Base-by-base conservation (phyloP, 2,329 filamentous ascomycete genomes). In the Chaetomium sp. region DNA sequence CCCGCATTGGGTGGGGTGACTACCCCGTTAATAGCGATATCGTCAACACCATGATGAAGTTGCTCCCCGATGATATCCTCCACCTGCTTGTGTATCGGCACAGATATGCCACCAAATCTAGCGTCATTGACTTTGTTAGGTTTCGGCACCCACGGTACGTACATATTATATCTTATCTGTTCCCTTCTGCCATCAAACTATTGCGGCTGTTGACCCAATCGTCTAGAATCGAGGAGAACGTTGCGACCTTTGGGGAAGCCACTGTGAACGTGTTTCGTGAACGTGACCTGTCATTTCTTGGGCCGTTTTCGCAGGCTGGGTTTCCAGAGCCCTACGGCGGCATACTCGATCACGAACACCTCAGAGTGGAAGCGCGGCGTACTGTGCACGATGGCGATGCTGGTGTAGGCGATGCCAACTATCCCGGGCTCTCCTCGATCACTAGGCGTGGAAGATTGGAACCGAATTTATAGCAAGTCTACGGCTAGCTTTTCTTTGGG, bases 51-150 rank as follows among this genome's bases (percentile, higher is more conserved):
- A 74, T 79, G 65, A 71, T 81, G 69, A 86, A 85, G 73, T 76
- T 86, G 8, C 75, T 78, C 4, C 84, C 84, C 0, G 72, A 77
- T 12, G 77, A 83, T 62, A 76, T 86, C n/a, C 77, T 83, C 67
- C 75, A 80, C 65, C 78, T 84, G 63, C 77, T 85, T 51, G 76
- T 80, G 31, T 78, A 80, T 60, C 78, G 78, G 21, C 80, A 81
- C 70, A 77, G 75, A 60, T 83, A 81, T 53, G 64, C 69, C 51
- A 79, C 79, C 25, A 80, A 79, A 56, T 74, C 74, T 33, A 78
- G 79, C 10, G 78, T 84, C 9, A 76, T 84, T 12, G 69, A 72
- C 5, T 78, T 79, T 60, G 75, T 82, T 4, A 77, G 74, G 6
- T 68, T 76, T 4, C 75, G 75, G 12, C 78, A 79, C 23, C 78